Evolutionary conservation across 805 yeast genomes (phyloP), one percentile per base, ranked within the genome.

Genomic region (Metschnikowia matae): DNA sequence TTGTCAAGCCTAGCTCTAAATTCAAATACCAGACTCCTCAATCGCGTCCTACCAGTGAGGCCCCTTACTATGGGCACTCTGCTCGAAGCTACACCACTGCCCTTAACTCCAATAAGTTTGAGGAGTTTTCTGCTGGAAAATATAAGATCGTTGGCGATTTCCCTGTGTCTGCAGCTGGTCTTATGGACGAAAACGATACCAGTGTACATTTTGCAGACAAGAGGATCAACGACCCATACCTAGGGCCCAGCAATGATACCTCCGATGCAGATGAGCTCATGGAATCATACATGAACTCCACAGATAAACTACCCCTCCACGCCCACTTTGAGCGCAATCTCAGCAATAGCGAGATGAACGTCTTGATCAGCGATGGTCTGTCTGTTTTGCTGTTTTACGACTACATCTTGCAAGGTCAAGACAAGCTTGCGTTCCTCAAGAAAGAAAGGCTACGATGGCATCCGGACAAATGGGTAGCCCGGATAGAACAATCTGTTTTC

Each of bases 391-490:
- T 49, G 23, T 73, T 73, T 49, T 73, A 68, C 55, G 46, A 55
- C 4, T 39, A 49, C 34, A 61, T 70, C 15, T 18, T 44, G 1
- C 48, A 36, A 57, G 29, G 33, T 10, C 43, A 54, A 32, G 48
- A 53, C 6, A 37, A 67, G 26, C 14, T 52, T 2, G 65, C 58
- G 1, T 51, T 71, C 15, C 45, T 72, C 5, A 80, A 76, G 51
- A 56, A 51, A 29, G 89, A 84, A 56, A 62, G 89, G 48, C 62
- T 84, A 5, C 65, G 79, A 53, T 84, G 89, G 89, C 90, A 84
- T 61, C 90, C 90, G 1, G 90, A 84, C 59, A 78, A 75, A 58
- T 78, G 84, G 83, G 58, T 62, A 10, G 60, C 62, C 10, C 61
- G 60, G 36, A 58, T 70, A 3, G 52, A 62, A 14, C 49, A 44